phyloP scores from a whole-genome alignment of 805 yeast species.

The Saccharomycopsis schoenii region DNA sequence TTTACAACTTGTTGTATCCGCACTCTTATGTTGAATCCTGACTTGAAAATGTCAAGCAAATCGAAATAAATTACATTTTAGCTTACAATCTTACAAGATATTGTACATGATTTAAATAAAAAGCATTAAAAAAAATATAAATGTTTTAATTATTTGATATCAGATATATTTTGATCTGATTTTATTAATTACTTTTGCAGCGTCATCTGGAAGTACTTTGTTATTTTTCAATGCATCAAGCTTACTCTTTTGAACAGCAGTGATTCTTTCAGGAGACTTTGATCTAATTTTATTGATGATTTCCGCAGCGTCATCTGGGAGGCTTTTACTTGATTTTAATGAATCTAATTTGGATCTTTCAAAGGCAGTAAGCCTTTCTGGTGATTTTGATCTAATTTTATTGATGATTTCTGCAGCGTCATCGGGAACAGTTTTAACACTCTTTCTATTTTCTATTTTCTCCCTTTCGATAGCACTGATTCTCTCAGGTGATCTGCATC shows the following conservation, averaged over 20 bases:
- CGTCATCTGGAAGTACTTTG: constrained; percentile 13
- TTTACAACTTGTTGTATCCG: not conserved
- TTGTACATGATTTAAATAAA: too few species aligned
- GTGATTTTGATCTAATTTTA: constrained; percentile 15
- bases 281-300: constrained; percentile 14
- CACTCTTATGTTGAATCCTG: not conserved
- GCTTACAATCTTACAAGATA: too few species aligned
- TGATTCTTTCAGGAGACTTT: constrained; percentile 13
- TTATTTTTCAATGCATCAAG: not conserved
- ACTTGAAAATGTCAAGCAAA: too few species aligned
- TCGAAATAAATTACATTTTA: too few species aligned
- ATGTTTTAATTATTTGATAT: not conserved
- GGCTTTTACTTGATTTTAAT: not conserved
- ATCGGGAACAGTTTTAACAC: constrained; percentile 11
- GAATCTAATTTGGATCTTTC: constrained; percentile 2
- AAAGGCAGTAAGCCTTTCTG: constrained; percentile 11
- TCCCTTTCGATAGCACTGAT: constrained; percentile 3
- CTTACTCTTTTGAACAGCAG: constrained; percentile 8
- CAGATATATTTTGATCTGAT: constrained; percentile 10
- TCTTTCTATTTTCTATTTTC: not conserved
- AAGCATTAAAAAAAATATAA: too few species aligned
- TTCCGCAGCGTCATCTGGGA: constrained; percentile 17
- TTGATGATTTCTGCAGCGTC: constrained; percentile 17
- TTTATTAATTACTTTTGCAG: constrained; percentile 15
- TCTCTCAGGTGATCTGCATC: constrained; percentile 15